Base-by-base conservation (phyloP, 148 eudicot genomes). In the Suaeda aralocaspica region DNA sequence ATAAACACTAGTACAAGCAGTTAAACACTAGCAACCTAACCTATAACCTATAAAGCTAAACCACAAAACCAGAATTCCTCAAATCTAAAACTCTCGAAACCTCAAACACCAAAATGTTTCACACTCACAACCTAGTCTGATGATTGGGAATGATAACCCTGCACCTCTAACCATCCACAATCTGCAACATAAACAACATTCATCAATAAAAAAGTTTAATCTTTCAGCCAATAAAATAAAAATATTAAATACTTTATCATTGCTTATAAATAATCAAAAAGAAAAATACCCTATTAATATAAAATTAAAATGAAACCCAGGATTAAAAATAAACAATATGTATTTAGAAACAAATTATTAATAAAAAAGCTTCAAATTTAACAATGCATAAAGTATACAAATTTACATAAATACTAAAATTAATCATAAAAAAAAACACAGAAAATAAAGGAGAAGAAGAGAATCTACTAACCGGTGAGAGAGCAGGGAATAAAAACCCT, bases 81-180 rank as follows among this genome's bases (percentile, higher is more conserved):
- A n/a, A n/a, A n/a, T n/a, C n/a, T n/a, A n/a, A n/a, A n/a, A n/a
- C n/a, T n/a, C n/a, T n/a, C n/a, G n/a, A n/a, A n/a, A n/a, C n/a
- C n/a, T n/a, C n/a, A n/a, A n/a, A n/a, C n/a, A n/a, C n/a, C n/a
- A n/a, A n/a, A n/a, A n/a, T n/a, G 44, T 55, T 42, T 49, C 57
- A 53, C 56, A n/a, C 58, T 68, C 36, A 19, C 61, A 28, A 9
- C 44, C 8, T 58, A 19, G 63, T 64, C 60, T 52, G 46, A 11
- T 26, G 28, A 30, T 33, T 25, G 25, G 44, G 39, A 62, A 51
- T 72, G 29, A 44, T 6, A 67, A 18, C 76, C 68, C 75, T 67
- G 80, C 80, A 72, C 74, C 71, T 70, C 66, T 61, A 52, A 39
- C 69, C 61, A 70, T 68, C 71, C 71, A 58, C 66, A 72, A 60